Evolutionary conservation across 495 filamentous ascomycete genomes (phyloP), one percentile per base, ranked within the genome.

Genomic region (Staphylotrichum tortipilum): DNA sequence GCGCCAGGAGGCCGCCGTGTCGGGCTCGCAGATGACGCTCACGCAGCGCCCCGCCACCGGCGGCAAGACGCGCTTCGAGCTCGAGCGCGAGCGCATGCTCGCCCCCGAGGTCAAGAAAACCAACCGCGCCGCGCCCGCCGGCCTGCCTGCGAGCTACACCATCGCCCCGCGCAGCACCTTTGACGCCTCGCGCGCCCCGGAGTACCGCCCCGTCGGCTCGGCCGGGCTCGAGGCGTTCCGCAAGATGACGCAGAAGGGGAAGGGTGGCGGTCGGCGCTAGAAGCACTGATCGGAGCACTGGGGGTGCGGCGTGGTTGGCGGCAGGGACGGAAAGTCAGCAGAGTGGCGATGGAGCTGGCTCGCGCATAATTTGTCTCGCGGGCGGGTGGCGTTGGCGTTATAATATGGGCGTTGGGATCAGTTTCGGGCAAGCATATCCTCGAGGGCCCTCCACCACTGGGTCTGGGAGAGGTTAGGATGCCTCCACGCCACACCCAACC

Each of bases 141-240:
- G 77, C 34, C 73, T 80, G n/a, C 78, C 83, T 28, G 79, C 82
- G 31, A 89, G 80, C 53, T 95, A 95, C 63, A 87, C 81, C 1
- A 75, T 94, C 55, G 89, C 86, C 29, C 89, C 89, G 14, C 76
- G 63, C 49, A 78, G 76, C 58, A 79, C 70, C 4, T 78, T 76
- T 47, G 72, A 77, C 55, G 62, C 66, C 1, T 42, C 46, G n/a
- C 63, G 49, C 33, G 59, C 58, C 2, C 48, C 65, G 10, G 63
- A 71, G 34, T 60, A 65, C 37, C 78, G 80, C 55, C 84, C 84
- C 5, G 69, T 88, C 59, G 88, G 87, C 24, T 76, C 82, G 34
- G 78, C 78, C 51, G 86, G 86, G 43, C 77, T 86, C 62, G 86
- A 89, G 58, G 84, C 85, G 19, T 91, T 94, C 73, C 78, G 84